Evolutionary conservation across 2,329 filamentous ascomycete species (phyloP).

Genomic region (Ophiostoma novo-ulmi): DNA sequence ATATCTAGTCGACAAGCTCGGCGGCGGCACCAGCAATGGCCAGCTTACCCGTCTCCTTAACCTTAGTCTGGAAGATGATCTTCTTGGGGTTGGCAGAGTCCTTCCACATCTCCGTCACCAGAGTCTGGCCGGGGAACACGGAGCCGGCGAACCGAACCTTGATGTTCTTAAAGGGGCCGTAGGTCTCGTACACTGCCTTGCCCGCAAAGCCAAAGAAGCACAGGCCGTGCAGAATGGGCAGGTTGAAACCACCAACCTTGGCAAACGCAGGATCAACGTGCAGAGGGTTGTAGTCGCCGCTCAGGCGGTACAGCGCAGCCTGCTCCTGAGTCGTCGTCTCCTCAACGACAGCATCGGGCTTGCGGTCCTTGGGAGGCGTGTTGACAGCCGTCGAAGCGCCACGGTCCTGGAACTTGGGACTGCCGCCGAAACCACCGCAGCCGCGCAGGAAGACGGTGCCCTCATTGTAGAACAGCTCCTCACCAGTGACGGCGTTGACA

Average conservation of each 20-base stretch:
- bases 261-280: constrained; percentile 94
- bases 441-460: constrained; percentile 88
- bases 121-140: constrained; percentile 81
- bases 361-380: constrained; percentile 63
- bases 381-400: constrained; percentile 77
- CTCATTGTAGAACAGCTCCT: constrained; percentile 96
- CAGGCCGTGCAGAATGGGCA: constrained; percentile 91
- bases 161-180: constrained; percentile 79
- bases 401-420: constrained; percentile 69
- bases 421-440: constrained; percentile 82
- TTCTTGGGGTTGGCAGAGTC: constrained; percentile 55
- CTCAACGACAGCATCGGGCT: constrained; percentile 77
- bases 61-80: constrained; percentile 78
- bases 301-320: constrained; percentile 86
- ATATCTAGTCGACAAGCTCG: constrained; percentile 49
- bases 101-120: constrained; percentile 92
- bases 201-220: constrained; percentile 89
- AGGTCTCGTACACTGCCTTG: constrained; percentile 83
- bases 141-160: constrained; percentile 87
- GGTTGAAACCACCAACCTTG: constrained; percentile 91
- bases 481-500: constrained; percentile 75
- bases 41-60: constrained; percentile 88
- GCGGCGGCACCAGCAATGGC: constrained; percentile 76
- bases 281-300: constrained; percentile 91
- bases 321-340: constrained; percentile 84